Percentiles rank a stretch among this genome's conserved stretches.
Evolutionary conservation across 768 basidiomycete genomes (phyloP).

Genomic region (Boletus subcaerulescens): DNA sequence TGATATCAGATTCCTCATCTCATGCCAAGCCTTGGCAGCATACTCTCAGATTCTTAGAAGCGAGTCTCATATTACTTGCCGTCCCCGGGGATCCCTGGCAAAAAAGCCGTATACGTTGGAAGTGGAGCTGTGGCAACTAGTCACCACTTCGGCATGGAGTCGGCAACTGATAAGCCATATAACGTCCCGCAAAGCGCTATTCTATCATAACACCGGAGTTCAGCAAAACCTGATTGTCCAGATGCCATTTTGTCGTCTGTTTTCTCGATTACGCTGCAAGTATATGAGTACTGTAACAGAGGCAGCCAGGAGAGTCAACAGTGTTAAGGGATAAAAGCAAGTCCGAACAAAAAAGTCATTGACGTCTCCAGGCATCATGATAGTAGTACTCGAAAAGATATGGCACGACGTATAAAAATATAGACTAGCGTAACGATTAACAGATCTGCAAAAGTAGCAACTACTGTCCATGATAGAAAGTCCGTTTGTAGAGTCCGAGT

Average conservation of each 20-base stretch:
- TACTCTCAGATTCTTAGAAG: too few species aligned
- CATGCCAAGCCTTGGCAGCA: too few species aligned
- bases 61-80: too few species aligned
- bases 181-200: too few species aligned
- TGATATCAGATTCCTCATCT: too few species aligned
- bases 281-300: slow-evolving; percentile 11
- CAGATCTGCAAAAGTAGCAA: slow-evolving; percentile 8
- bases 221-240: slow-evolving; percentile 4
- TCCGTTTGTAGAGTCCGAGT: slow-evolving; percentile 29
- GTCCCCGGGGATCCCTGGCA: too few species aligned
- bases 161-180: too few species aligned
- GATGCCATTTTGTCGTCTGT: slow-evolving; percentile 73
- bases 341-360: slow-evolving; percentile 5
- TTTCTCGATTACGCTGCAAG: slow-evolving; percentile 35
- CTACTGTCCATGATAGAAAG: slow-evolving; percentile 20
- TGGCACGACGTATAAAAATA: slow-evolving; percentile 26
- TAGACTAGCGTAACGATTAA: slow-evolving; percentile 31
- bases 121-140: too few species aligned
- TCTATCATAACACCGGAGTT: too few species aligned
- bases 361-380: neutral
- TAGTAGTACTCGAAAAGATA: slow-evolving; percentile 7
- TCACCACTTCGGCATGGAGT: too few species aligned
- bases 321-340: slow-evolving; percentile 6
- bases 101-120: too few species aligned
- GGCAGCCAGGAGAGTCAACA: slow-evolving; percentile 5